Evolutionary conservation across 768 basidiomycete genomes (phyloP), one percentile per base, ranked within the genome.

Genomic region (Baorangia bicolor): DNA sequence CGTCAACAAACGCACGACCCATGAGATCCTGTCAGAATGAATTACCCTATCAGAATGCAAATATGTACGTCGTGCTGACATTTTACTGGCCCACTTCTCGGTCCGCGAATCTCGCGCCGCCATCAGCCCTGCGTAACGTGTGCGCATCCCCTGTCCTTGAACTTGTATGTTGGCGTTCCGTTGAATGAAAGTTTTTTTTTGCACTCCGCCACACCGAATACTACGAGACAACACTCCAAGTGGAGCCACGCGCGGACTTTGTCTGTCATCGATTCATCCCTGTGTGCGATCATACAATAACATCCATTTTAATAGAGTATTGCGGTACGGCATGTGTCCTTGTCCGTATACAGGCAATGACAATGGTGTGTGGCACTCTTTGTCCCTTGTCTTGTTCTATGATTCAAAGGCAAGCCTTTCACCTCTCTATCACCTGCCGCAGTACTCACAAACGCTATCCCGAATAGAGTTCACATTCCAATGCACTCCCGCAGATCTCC

Each of bases 11-110:
- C 41, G 47, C 41, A 44, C 49, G 33, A 48, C 49, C 49, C 54
- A 55, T 46, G 44, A 57, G 55, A 49, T 47, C 42, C 41, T 53
- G 63, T 59, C 53, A 57, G 35, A 64, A 67, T 50, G 42, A 51
- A 58, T 59, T 55, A 65, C 57, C 63, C 63, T 57, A 68, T 68
- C 60, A 60, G 59, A 58, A 69, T 59, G 55, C 64, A 69, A 67
- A 68, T 66, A 49, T 37, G 48, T 37, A 49, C 63, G 47, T 51
- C 53, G 48, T 49, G 20, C 21, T 53, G 61, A 52, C 51, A 50
- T 38, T 37, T 50, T 25, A 31, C 39, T 6, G 61, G 50, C 63
- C 65, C 66, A 66, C 66, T 39, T 33, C 25, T 8, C 28, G 25
- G 10, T 45, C 65, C 66, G 64, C 57, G 55, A 51, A 58, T 66